phyloP scores from a whole-genome alignment of 345 rosid genomes.

The Gossypium sturtianum region DNA sequence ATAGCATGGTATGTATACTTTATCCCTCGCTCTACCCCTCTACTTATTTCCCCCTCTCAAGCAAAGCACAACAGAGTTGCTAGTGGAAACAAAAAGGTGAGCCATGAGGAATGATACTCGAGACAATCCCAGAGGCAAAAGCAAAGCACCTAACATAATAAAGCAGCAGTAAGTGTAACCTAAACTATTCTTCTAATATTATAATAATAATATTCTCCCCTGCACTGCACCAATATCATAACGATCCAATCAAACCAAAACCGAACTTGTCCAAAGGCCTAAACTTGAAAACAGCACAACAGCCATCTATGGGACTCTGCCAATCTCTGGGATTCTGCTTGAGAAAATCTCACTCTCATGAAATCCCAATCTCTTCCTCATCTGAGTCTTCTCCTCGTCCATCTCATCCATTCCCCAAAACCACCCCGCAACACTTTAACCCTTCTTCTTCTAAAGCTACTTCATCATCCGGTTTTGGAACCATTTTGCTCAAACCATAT shows the following conservation, averaged over 20 bases:
- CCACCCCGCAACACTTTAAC: neutral
- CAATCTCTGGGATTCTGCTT: slow-evolving; percentile 47
- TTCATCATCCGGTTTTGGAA: slow-evolving; percentile 35
- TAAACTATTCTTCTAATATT: neutral
- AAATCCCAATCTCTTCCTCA: slow-evolving; percentile 57
- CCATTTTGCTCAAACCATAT: slow-evolving; percentile 55
- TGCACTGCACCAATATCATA: neutral
- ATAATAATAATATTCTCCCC: neutral
- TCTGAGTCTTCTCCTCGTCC: slow-evolving; percentile 35
- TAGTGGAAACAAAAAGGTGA: slow-evolving; percentile 5
- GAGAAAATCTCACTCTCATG: slow-evolving; percentile 32
- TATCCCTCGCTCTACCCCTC: neutral
- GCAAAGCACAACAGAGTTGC: neutral
- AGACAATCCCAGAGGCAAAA: slow-evolving; percentile 15
- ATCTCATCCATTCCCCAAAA: slow-evolving; percentile 26
- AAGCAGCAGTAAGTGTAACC: neutral
- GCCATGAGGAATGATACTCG: slow-evolving; percentile 16
- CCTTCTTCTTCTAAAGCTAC: slow-evolving; percentile 20
- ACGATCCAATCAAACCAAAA: slow-evolving; percentile 11
- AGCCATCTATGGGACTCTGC: slow-evolving; percentile 17
- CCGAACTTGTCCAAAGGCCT: neutral
- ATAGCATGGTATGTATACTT: neutral
- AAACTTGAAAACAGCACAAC: neutral
- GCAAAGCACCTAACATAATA: slow-evolving; percentile 23
- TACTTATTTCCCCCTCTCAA: neutral